phyloP scores from a whole-genome alignment of 768 basidiomycete species.

The Kwoniella sp. region DNA sequence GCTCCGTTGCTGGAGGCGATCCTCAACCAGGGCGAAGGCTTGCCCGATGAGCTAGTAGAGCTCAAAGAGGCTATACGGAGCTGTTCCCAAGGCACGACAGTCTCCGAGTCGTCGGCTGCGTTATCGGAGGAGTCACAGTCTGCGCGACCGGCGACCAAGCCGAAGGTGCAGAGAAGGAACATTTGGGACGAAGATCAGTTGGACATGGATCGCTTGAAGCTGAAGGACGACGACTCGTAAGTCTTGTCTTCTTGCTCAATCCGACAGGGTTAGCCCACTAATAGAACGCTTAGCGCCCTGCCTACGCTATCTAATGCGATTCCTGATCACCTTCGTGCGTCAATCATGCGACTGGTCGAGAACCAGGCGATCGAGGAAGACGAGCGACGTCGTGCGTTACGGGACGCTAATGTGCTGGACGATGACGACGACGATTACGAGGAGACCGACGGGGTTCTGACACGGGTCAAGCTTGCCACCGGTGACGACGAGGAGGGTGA shows the following conservation, averaged over 20 bases:
- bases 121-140: not conserved
- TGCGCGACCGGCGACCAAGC: not conserved
- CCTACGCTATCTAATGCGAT: slow-evolving; percentile 36
- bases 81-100: slow-evolving; percentile 5
- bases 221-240: slow-evolving; percentile 60
- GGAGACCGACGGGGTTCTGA: slow-evolving; percentile 12
- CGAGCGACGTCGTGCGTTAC: slow-evolving; percentile 44
- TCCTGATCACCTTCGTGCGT: slow-evolving; percentile 73
- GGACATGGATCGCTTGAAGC: slow-evolving; percentile 59
- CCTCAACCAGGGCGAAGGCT: slow-evolving; percentile 57
- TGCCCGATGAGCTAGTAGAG: slow-evolving; percentile 66
- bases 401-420: slow-evolving; percentile 34
- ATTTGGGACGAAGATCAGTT: slow-evolving; percentile 70
- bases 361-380: slow-evolving; percentile 63
- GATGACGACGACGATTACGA: slow-evolving; percentile 22
- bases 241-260: not conserved
- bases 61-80: slow-evolving; percentile 51
- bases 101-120: not conserved
- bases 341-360: slow-evolving; percentile 73
- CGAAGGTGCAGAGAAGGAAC: slow-evolving; percentile 56
- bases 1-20: slow-evolving; percentile 42
- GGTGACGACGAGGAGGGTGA: slow-evolving; percentile 52
- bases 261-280: not conserved
- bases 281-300: not conserved
- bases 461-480: slow-evolving; percentile 8